A percentile compares a stretch with the other conserved stretches of the same genome.
Evolutionary conservation across 192 early-diverging fungal species (phyloP).

Genomic region (Geranomyces variabilis): DNA sequence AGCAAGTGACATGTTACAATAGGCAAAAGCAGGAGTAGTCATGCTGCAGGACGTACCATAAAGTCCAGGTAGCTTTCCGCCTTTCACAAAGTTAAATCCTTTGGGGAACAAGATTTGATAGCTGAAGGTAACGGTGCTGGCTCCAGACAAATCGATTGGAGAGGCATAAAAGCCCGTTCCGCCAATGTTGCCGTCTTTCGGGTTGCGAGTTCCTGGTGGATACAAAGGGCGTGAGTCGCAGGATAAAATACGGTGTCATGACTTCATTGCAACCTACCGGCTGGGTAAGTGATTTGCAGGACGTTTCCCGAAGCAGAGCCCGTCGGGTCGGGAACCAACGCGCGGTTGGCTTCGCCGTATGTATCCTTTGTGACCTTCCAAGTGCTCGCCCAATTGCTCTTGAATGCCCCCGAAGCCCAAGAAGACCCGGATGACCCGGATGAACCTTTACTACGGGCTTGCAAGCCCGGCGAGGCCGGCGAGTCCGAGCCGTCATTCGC

Average conservation of each 20-base stretch:
- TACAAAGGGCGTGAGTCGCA: background rate
- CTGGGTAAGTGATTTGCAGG: constrained; percentile 27
- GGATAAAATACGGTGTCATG: background rate
- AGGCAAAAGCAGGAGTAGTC: background rate
- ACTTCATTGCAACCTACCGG: background rate
- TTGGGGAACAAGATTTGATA: constrained; percentile 51
- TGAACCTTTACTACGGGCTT: too few relatives aligned
- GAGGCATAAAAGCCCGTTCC: constrained; percentile 33
- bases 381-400: background rate
- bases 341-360: constrained; percentile 23
- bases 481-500: too few relatives aligned
- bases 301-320: constrained; percentile 5
- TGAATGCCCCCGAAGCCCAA: constrained; percentile 9
- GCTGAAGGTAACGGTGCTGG: constrained; percentile 37
- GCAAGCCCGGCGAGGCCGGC: too few relatives aligned
- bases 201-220: constrained; percentile 14
- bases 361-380: constrained; percentile 28
- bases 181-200: constrained; percentile 9
- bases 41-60: constrained; percentile 34
- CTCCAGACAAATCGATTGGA: constrained; percentile 30
- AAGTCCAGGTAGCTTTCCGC: constrained; percentile 63
- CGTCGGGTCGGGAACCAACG: constrained; percentile 16
- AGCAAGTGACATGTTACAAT: background rate
- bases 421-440: constrained; percentile 3
- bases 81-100: constrained; percentile 58